Conservation (phyloP, 1,284 basidiomycete species). For the Ceratobasidium sp. region DNA sequence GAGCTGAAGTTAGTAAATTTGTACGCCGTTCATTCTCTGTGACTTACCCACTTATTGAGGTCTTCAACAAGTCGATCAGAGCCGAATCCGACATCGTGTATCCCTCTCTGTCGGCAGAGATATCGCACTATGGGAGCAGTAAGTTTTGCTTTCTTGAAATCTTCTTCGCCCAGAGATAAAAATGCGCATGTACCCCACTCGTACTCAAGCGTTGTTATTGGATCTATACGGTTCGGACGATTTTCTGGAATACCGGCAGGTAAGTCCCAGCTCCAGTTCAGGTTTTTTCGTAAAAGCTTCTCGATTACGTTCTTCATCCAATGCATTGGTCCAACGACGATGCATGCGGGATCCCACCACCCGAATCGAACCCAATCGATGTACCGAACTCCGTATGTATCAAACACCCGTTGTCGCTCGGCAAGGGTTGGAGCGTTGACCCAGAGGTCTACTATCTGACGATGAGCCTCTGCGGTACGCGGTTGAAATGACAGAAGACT, state of each 20-base stretch:
- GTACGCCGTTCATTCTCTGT: no score
- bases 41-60: no score
- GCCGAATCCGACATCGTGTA: conserved; percentile 4
- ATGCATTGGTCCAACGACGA: conserved; percentile 61
- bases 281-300: neutral
- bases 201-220: neutral
- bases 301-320: conserved; percentile 10
- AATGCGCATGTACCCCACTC: conserved; percentile 1
- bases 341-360: conserved; percentile 61
- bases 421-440: neutral
- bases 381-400: conserved; percentile 54
- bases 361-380: conserved; percentile 58
- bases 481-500: neutral
- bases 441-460: neutral
- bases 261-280: conserved; percentile 3
- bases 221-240: neutral
- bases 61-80: no score
- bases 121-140: neutral
- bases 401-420: neutral
- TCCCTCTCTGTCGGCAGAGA: neutral
- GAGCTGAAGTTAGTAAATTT: neutral
- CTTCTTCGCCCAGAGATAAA: neutral
- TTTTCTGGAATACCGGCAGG: neutral
- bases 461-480: neutral
- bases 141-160: neutral